Percentiles rank a stretch among this genome's conserved stretches.
Evolutionary conservation across 495 filamentous ascomycete species (phyloP).

Genomic region (Delitschia confertaspora): DNA sequence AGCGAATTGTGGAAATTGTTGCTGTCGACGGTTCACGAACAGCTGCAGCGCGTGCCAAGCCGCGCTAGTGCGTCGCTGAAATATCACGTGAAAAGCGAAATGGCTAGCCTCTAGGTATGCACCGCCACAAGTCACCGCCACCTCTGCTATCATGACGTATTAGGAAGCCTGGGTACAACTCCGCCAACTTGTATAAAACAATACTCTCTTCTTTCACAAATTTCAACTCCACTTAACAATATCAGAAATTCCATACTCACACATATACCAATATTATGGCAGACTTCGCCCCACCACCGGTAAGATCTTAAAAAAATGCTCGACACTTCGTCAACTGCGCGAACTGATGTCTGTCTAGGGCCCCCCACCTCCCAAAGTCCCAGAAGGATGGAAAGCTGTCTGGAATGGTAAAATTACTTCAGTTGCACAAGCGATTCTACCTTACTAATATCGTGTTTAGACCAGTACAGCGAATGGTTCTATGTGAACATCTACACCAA

Average conservation of each 20-base stretch:
- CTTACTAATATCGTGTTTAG: slow-evolving; percentile 3
- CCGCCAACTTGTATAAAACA: too few species aligned
- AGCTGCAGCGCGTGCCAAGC: background rate
- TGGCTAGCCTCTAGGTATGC: too few species aligned
- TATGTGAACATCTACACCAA: slow-evolving; percentile 81
- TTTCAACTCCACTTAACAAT: too few species aligned
- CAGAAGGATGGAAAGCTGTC: slow-evolving; percentile 78
- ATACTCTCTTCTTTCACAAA: too few species aligned
- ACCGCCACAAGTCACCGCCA: too few species aligned
- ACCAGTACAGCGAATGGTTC: slow-evolving; percentile 51
- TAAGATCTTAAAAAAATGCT: slow-evolving; percentile 1
- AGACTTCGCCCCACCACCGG: slow-evolving; percentile 23
- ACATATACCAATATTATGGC: slow-evolving; percentile 13
- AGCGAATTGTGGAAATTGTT: background rate
- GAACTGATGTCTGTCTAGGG: slow-evolving; percentile 35
- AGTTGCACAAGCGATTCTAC: background rate
- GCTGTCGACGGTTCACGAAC: background rate
- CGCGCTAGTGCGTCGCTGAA: too few species aligned
- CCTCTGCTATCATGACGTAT: too few species aligned
- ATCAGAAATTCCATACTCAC: too few species aligned
- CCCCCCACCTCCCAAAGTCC: slow-evolving; percentile 79
- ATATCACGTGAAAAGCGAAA: too few species aligned
- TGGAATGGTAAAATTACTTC: slow-evolving; percentile 57
- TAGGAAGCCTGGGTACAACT: too few species aligned
- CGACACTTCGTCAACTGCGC: too few species aligned